Conservation (phyloP, 208 protist genomes). For the Wallacemonas sp. region DNA sequence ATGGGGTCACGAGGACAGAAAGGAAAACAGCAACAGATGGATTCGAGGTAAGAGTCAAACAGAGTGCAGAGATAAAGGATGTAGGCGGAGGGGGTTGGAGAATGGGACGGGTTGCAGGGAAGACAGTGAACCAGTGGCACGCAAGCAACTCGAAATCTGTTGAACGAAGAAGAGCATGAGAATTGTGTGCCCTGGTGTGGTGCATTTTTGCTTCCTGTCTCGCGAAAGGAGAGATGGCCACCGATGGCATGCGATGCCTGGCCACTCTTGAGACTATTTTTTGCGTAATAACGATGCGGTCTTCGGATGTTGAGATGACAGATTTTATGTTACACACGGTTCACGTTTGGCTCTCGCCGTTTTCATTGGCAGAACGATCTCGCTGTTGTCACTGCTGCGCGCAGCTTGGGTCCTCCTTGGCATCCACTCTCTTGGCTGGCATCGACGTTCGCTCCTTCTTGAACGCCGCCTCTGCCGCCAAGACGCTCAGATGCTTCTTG, state of each 20-base stretch:
- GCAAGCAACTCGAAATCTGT: no score
- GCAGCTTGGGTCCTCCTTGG: constrained; percentile 47
- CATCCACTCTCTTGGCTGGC: constrained; percentile 63
- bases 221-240: no score
- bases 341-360: no score
- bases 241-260: no score
- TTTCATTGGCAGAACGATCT: no score
- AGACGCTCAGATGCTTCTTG: constrained; percentile 82
- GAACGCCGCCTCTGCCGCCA: constrained; percentile 67
- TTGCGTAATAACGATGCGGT: no score
- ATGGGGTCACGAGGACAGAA: not conserved
- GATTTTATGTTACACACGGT: no score
- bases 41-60: not conserved
- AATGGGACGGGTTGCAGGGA: not conserved
- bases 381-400: constrained; percentile 67
- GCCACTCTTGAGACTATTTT: no score
- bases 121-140: no score
- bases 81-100: not conserved
- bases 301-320: no score
- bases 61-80: constrained; percentile 10
- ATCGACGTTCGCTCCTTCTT: constrained; percentile 79
- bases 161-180: not conserved
- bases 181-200: no score
- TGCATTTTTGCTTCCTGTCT: no score
- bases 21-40: not conserved